Evolutionary conservation across 345 rosid species (phyloP).

Genomic region (Sisymbrium irio): DNA sequence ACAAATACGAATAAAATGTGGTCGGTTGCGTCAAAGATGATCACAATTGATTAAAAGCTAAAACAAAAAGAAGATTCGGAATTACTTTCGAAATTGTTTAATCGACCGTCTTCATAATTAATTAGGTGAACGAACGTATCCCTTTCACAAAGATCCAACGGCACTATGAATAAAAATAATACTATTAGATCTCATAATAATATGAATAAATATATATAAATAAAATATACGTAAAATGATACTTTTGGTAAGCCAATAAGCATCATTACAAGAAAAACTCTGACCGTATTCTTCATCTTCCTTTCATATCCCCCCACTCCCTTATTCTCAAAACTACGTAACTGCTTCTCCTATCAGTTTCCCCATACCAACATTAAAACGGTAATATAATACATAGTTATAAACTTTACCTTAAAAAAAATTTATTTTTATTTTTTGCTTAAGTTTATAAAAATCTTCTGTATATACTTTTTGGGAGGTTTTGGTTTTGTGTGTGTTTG

Average conservation of each 20-base stretch:
- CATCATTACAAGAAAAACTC: background rate
- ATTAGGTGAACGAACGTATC: conserved; percentile 17
- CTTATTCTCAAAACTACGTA: background rate
- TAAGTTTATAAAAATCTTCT: background rate
- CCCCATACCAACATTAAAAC: conserved; percentile 15
- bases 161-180: conserved; percentile 6
- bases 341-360: conserved; percentile 11
- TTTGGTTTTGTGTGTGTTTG: conserved; percentile 10
- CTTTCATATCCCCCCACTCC: background rate
- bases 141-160: conserved; percentile 8
- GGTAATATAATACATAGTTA: background rate
- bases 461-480: no score
- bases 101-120: background rate
- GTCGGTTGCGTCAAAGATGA: conserved; percentile 14
- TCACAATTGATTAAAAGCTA: conserved; percentile 7
- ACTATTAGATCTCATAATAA: background rate
- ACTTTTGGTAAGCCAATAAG: background rate
- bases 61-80: conserved; percentile 15
- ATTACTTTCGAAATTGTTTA: background rate
- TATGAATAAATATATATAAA: background rate
- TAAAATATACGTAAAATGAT: background rate
- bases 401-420: background rate
- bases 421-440: background rate
- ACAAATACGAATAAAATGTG: conserved; percentile 2
- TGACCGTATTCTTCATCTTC: conserved; percentile 6